Conservation (phyloP, 495 filamentous ascomycete genomes). For the Geopyxis carbonaria region DNA sequence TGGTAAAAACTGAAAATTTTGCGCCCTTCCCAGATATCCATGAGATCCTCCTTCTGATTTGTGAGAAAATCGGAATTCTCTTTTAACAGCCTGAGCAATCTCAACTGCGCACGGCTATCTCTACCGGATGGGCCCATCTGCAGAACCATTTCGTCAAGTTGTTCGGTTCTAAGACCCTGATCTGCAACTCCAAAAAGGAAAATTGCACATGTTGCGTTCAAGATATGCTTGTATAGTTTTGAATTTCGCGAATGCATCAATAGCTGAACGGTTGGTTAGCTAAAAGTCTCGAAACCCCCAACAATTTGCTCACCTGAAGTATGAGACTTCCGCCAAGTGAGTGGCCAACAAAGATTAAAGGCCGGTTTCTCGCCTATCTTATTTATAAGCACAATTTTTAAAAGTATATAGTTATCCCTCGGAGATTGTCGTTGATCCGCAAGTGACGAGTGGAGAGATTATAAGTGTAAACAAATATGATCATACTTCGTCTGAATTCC, state of each 20-base stretch:
- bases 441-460: too few relatives aligned
- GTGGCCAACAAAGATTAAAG: conserved; percentile 5
- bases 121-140: conserved; percentile 2
- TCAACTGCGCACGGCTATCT: conserved; percentile 4
- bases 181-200: conserved; percentile 11
- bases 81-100: conserved; percentile 2
- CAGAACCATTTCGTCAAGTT: conserved; percentile 7
- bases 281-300: too few relatives aligned
- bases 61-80: conserved; percentile 8
- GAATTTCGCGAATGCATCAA: not conserved
- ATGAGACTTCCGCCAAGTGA: conserved; percentile 6
- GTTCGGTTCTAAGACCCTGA: conserved; percentile 1
- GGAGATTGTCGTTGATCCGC: too few relatives aligned
- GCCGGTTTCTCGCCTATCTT: too few relatives aligned
- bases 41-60: conserved; percentile 3
- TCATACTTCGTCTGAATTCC: not conserved
- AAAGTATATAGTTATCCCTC: too few relatives aligned
- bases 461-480: not conserved
- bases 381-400: too few relatives aligned
- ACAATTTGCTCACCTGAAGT: too few relatives aligned
- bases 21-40: conserved; percentile 5
- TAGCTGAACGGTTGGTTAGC: too few relatives aligned
- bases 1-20: conserved; percentile 15
- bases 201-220: conserved; percentile 3
- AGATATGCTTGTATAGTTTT: not conserved